phyloP scores from a whole-genome alignment of 495 filamentous ascomycete genomes.

The Aspergillus bertholletiae region DNA sequence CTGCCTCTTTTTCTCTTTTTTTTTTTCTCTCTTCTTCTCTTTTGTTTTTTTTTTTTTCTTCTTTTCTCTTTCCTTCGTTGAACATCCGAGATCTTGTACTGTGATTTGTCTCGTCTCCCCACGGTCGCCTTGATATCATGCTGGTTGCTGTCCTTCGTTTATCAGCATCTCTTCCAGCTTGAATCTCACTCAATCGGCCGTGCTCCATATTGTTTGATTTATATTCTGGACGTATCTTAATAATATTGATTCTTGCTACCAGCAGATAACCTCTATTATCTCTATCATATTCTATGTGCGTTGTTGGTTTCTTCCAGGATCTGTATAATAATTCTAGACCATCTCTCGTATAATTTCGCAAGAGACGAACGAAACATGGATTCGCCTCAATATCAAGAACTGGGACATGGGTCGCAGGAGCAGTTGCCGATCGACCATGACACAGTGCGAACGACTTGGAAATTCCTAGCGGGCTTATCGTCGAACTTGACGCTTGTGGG shows the following conservation, averaged over 20 bases:
- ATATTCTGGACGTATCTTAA: background rate
- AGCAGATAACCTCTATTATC: too few relatives aligned
- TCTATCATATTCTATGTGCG: too few relatives aligned
- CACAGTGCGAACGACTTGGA: slow-evolving; percentile 12
- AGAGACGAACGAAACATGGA: background rate
- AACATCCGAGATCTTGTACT: too few relatives aligned
- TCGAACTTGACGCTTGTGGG: slow-evolving; percentile 24
- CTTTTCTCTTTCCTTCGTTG: background rate
- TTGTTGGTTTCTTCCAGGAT: too few relatives aligned
- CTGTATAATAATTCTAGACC: background rate
- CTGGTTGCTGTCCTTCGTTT: background rate
- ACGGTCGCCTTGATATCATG: background rate
- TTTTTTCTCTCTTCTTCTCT: background rate
- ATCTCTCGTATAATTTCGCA: background rate
- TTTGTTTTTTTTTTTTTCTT: too few relatives aligned
- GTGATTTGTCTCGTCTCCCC: too few relatives aligned
- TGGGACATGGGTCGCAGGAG: background rate
- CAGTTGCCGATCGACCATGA: background rate
- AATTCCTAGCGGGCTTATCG: slow-evolving; percentile 11
- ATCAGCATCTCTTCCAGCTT: background rate
- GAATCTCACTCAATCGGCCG: background rate
- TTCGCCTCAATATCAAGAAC: slow-evolving; percentile 5
- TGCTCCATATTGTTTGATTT: too few relatives aligned
- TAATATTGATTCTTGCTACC: too few relatives aligned
- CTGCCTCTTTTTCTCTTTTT: too few relatives aligned